Percentiles rank a stretch among this genome's conserved stretches.
phyloP scores from a whole-genome alignment of 2,329 filamentous ascomycete genomes.

The Tolypocladium inflatum region DNA sequence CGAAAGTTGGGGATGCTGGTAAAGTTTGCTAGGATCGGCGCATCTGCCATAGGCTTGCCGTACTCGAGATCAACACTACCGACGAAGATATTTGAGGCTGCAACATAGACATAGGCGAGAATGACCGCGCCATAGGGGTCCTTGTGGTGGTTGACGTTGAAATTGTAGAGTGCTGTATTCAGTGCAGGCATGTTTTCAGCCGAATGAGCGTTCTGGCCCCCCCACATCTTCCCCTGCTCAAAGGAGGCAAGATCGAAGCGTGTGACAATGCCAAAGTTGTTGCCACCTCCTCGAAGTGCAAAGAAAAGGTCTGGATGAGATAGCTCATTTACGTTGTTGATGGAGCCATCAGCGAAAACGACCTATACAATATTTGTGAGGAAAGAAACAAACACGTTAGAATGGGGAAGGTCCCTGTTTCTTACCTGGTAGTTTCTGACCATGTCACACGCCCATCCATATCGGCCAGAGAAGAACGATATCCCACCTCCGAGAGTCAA shows the following conservation, averaged over 20 bases:
- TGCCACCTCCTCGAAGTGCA: conserved; percentile 32
- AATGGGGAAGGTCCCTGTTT: neutral
- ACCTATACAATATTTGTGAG: neutral
- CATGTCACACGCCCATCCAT: neutral
- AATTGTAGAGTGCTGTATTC: neutral
- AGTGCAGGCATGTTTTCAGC: neutral
- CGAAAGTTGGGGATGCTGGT: neutral
- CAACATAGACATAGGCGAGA: neutral
- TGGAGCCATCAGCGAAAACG: neutral
- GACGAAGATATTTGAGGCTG: neutral
- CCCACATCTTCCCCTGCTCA: conserved; percentile 10
- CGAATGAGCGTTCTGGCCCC: conserved; percentile 1
- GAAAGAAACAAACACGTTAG: no score
- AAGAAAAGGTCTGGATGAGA: neutral
- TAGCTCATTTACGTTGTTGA: neutral
- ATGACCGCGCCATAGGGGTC: neutral
- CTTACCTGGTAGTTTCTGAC: neutral
- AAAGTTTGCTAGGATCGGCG: neutral
- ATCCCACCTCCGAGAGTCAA: neutral
- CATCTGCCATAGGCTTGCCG: neutral
- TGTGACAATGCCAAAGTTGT: conserved; percentile 28
- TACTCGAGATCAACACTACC: neutral
- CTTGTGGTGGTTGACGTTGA: neutral
- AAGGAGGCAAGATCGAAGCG: conserved; percentile 14
- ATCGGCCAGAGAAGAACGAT: neutral